These are phyloP conservation scores for Cytospora schulzeri DNA, from an alignment of 2,329 filamentous ascomycete genomes.

Conservation along the genomic window DNA sequence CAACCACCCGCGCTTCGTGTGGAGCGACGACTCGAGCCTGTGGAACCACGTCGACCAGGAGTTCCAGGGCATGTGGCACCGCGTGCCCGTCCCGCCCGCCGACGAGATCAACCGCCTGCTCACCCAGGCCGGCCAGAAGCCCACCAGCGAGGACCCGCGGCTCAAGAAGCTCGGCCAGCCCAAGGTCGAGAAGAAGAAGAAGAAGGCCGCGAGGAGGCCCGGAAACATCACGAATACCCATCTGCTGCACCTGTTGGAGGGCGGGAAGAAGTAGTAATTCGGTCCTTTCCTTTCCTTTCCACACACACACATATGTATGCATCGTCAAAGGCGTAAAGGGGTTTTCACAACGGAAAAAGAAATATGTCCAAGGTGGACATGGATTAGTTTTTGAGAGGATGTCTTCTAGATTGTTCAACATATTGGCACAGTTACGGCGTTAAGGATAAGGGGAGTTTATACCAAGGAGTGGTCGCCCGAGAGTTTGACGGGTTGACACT, in stretches of 20 bases:
- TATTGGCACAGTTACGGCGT: slow-evolving; percentile 15
- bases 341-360: slow-evolving; percentile 8
- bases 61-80: slow-evolving; percentile 82
- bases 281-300: slow-evolving; percentile 1
- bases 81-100: slow-evolving; percentile 72
- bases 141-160: slow-evolving; percentile 77
- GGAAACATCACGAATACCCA: slow-evolving; percentile 87
- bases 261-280: slow-evolving; percentile 52
- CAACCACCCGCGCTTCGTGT: slow-evolving; percentile 80
- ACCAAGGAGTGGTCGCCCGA: background rate
- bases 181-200: slow-evolving; percentile 74
- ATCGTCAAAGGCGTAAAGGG: slow-evolving; percentile 23
- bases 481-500: background rate
- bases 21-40: slow-evolving; percentile 82
- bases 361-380: background rate
- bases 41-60: slow-evolving; percentile 76
- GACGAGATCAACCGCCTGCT: slow-evolving; percentile 79
- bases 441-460: background rate
- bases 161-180: slow-evolving; percentile 55
- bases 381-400: background rate
- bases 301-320: slow-evolving; percentile 4
- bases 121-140: slow-evolving; percentile 76
- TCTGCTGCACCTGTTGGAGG: slow-evolving; percentile 80
- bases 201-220: slow-evolving; percentile 63
- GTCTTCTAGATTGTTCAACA: slow-evolving; percentile 18